Base-by-base conservation (phyloP, 106 monocot species). In the Dendrobium catenatum region DNA sequence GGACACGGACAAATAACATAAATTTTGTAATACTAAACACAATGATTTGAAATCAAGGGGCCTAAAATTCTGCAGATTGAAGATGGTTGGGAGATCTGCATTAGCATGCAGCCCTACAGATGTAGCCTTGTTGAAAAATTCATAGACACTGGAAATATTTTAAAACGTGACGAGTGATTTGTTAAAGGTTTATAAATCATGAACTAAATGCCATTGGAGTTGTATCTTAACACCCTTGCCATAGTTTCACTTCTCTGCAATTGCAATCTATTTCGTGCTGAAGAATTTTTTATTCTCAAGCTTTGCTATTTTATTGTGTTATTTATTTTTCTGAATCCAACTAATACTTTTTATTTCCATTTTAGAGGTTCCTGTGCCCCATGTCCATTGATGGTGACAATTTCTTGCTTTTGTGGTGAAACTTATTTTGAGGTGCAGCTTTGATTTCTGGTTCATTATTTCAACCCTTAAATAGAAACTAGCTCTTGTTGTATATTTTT, bases 321-420 rank as follows among this genome's bases (percentile, higher is more conserved):
- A 5, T 72, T 74, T 74, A 43, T 42, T 74, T 74, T 6, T 44
- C 8, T 42, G 43, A 74, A 42, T 49, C 15, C 27, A 24, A 48
- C 26, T 27, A 15, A 76, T 76, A 26, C 4, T 9, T 61, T 29
- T 81, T 40, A 41, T 58, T 67, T 55, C 85, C 77, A 22, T 85
- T 86, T 75, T 84, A 97, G 97, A 84, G 97, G 94, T 79, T 72
- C 79, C n/a, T 97, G 97, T 86, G 86, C 89, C 77, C 97, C 97
- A 78, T 97, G 97, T 76, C 97, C 97, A 17, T 82, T 97, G 89
- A 92, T 89, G 92, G 90, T 94, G 68, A 79, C 89, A 31, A 97
- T 97, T 89, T 89, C 92, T 70, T 97, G 97, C 81, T 72, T 78
- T 55, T 97, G 97, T 80, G 92, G 94, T 22, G 88, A 91, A 82